These are phyloP conservation scores for Pulicaria dysenterica DNA, from an alignment of 129 eudicot genomes.

Conservation along the genomic window DNA sequence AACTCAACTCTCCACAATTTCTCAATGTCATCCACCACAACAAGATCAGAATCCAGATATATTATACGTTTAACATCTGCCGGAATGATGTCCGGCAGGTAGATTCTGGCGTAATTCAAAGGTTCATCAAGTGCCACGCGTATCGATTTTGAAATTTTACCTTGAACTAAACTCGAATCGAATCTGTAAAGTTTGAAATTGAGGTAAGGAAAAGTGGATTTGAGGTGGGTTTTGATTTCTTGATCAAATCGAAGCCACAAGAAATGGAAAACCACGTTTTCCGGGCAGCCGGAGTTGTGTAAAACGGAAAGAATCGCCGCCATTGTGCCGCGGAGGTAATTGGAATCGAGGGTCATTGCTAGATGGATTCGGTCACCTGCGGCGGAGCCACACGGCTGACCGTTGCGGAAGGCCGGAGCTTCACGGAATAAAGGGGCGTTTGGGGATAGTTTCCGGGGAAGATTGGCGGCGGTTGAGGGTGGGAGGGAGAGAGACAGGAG, in stretches of 20 bases:
- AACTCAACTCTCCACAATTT: slow-evolving; percentile 54
- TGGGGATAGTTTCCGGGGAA: slow-evolving; percentile 36
- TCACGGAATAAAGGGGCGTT: slow-evolving; percentile 48
- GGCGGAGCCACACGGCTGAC: slow-evolving; percentile 42
- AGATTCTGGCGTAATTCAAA: slow-evolving; percentile 47
- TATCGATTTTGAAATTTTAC: slow-evolving; percentile 49
- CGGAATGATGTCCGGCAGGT: slow-evolving; percentile 47
- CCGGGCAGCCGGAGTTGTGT: slow-evolving; percentile 55
- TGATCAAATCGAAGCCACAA: slow-evolving; percentile 42
- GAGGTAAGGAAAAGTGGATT: slow-evolving; percentile 43
- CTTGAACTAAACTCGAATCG: slow-evolving; percentile 41
- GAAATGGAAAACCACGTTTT: slow-evolving; percentile 49
- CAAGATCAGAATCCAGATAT: slow-evolving; percentile 54
- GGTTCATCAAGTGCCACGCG: slow-evolving; percentile 58
- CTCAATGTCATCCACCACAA: slow-evolving; percentile 52
- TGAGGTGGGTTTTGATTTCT: slow-evolving; percentile 34
- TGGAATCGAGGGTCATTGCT: slow-evolving; percentile 54
- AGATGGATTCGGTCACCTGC: slow-evolving; percentile 42
- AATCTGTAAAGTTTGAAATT: slow-evolving; percentile 43
- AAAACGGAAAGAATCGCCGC: slow-evolving; percentile 52
- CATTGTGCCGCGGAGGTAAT: slow-evolving; percentile 54
- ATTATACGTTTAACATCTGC: slow-evolving; percentile 42
- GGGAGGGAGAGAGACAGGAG: slow-evolving; percentile 60
- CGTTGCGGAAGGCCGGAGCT: slow-evolving; percentile 58
- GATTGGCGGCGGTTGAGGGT: slow-evolving; percentile 36